Evolutionary conservation across 108 stramenopile species (phyloP), one percentile per base, ranked within the genome.

Genomic region (Nitzschia putrida): DNA sequence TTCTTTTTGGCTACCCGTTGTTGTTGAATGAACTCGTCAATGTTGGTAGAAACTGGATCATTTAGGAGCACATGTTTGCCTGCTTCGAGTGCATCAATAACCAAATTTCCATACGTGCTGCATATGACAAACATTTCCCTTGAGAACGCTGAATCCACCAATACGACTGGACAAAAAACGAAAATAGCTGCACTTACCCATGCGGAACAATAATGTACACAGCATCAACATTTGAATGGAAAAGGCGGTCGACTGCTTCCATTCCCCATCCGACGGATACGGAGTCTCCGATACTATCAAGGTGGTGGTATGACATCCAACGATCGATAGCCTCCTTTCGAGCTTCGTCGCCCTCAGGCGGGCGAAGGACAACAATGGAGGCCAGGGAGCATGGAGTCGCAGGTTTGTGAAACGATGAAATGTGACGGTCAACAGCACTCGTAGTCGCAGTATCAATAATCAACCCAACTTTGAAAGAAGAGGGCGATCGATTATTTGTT

Each of bases 1-100:
- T 77, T 59, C 56, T 76, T 26, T 11, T 79, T 73, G 11, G 89
- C 89, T 18, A 61, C 25, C 8, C 66, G 16, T 14, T 88, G 66
- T 68, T 86, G 79, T 34, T 77, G 69, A 22, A 65, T 57, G 54
- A 86, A 87, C 14, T 75, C 75, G 13, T 51, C 45, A 13, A 81
- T 49, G 16, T 65, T 73, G 6, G 65, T 72, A 4, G 87, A 84
- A n/a, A 86, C 80, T 2, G 89, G 87, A 57, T 91, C 87, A 60
- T 88, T 82, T 22, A 84, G 52, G 20, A 91, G 41, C 3, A 91
- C 89, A 64, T 91, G 89, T 44, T 85, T 80, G 23, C 68, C 58
- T 5, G 71, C 64, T 44, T 71, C 24, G 16, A 90, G 59, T 8
- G 89, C 83, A 23, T 60, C 29, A 24, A 81, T 18, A 23, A 81